A percentile compares a stretch with the other conserved stretches of the same genome.
Evolutionary conservation across 768 basidiomycete species (phyloP).

Genomic region (Termitomyces heimii): DNA sequence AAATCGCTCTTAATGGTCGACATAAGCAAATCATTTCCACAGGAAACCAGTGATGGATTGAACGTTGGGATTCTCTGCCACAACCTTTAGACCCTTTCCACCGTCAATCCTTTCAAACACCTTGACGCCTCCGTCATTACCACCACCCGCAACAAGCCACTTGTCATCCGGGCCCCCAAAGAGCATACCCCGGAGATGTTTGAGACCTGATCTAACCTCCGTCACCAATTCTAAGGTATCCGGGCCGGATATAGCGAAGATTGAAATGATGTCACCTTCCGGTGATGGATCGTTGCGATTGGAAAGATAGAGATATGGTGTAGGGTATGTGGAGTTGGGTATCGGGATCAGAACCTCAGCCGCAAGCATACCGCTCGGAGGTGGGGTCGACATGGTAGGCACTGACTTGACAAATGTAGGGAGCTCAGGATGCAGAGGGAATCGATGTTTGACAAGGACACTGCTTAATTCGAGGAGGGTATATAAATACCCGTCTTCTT

Average conservation of each 20-base stretch:
- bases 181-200: constrained; percentile 62
- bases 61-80: constrained; percentile 41
- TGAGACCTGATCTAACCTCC: constrained; percentile 65
- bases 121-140: constrained; percentile 59
- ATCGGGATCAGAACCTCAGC: constrained; percentile 64
- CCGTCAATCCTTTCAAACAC: constrained; percentile 62
- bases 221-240: constrained; percentile 42
- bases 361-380: constrained; percentile 48
- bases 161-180: constrained; percentile 58
- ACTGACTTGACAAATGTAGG: constrained; percentile 39
- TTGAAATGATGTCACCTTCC: constrained; percentile 66
- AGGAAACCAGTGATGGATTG: constrained; percentile 51
- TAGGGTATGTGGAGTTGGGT: constrained; percentile 44
- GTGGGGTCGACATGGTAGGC: constrained; percentile 42
- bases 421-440: constrained; percentile 35
- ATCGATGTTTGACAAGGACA: constrained; percentile 47
- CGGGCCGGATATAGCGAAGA: constrained; percentile 50
- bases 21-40: constrained; percentile 27
- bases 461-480: constrained; percentile 64
- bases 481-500: constrained; percentile 55
- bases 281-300: constrained; percentile 70
- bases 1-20: not conserved
- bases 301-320: constrained; percentile 62
- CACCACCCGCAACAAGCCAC: constrained; percentile 65
- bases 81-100: constrained; percentile 46